Evolutionary conservation across 176 grass and related monocot genomes (phyloP).

Genomic region (Thinopyrum elongatum): DNA sequence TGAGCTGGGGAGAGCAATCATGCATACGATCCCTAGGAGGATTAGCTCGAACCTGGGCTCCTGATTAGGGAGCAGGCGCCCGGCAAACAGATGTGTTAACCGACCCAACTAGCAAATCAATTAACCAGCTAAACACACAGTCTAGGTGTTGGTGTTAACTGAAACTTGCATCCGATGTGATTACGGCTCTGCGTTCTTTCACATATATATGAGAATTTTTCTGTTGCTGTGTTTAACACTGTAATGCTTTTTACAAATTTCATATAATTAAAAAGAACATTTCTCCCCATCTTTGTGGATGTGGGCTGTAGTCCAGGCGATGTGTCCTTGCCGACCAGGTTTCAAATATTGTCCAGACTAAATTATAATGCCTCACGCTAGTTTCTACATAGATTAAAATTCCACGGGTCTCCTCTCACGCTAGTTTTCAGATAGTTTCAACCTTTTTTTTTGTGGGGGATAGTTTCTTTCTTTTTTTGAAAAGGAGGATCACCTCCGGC

Average conservation of each 20-base stretch:
- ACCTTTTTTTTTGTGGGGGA: too few relatives aligned
- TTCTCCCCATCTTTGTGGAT: too few relatives aligned
- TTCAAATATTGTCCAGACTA: too few relatives aligned
- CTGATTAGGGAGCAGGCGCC: conserved; percentile 22
- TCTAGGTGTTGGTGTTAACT: conserved; percentile 21
- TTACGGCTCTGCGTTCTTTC: background rate
- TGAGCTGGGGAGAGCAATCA: conserved; percentile 26
- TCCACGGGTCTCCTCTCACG: background rate
- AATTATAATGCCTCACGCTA: background rate
- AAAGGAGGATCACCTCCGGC: too few relatives aligned
- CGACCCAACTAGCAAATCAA: background rate
- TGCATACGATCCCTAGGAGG: background rate
- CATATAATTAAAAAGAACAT: background rate
- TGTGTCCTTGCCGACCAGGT: too few relatives aligned
- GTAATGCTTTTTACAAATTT: background rate
- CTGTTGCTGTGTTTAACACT: background rate
- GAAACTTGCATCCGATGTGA: background rate
- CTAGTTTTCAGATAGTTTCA: too few relatives aligned
- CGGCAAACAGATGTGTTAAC: background rate
- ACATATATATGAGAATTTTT: background rate
- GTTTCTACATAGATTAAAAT: background rate
- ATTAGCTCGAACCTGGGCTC: conserved; percentile 1
- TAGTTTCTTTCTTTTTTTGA: too few relatives aligned
- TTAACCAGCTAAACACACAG: background rate
- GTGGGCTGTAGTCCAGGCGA: too few relatives aligned